phyloP scores from a whole-genome alignment of 2,329 filamentous ascomycete species.

The Botryotinia calthae region DNA sequence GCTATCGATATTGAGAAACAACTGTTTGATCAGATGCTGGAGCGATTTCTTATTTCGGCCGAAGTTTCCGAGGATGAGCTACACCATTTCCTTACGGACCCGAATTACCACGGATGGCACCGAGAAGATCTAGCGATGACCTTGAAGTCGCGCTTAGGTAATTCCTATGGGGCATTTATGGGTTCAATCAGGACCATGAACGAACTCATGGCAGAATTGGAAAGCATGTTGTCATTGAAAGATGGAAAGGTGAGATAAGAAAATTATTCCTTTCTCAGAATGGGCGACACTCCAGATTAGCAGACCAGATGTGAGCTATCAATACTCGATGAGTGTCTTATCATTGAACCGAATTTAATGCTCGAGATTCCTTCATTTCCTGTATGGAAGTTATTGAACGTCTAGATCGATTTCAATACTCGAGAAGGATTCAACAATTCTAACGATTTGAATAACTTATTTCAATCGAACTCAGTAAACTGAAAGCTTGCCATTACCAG shows the following conservation, averaged over 20 bases:
- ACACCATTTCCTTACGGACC: constrained; percentile 25
- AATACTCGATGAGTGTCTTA: too few species aligned
- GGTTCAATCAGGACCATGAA: constrained; percentile 29
- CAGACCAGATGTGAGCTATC: too few species aligned
- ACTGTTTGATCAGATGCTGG: constrained; percentile 28
- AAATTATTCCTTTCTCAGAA: not conserved
- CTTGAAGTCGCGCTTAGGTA: constrained; percentile 25
- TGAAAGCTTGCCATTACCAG: too few species aligned
- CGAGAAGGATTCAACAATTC: too few species aligned
- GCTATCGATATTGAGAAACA: constrained; percentile 29
- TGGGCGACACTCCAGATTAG: too few species aligned
- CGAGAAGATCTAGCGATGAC: constrained; percentile 22
- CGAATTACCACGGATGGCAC: constrained; percentile 29
- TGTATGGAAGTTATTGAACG: too few species aligned
- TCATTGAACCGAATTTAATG: too few species aligned
- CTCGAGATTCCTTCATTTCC: too few species aligned
- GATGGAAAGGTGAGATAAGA: constrained; percentile 29
- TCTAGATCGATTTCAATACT: too few species aligned
- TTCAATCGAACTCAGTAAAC: too few species aligned
- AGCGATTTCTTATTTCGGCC: constrained; percentile 28
- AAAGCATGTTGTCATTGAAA: constrained; percentile 28
- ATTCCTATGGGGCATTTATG: constrained; percentile 26
- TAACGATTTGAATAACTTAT: too few species aligned
- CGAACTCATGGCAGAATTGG: constrained; percentile 26
- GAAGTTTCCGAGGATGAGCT: constrained; percentile 28